Base-by-base conservation (phyloP, 345 rosid species). In the Melaleuca quinquenervia region DNA sequence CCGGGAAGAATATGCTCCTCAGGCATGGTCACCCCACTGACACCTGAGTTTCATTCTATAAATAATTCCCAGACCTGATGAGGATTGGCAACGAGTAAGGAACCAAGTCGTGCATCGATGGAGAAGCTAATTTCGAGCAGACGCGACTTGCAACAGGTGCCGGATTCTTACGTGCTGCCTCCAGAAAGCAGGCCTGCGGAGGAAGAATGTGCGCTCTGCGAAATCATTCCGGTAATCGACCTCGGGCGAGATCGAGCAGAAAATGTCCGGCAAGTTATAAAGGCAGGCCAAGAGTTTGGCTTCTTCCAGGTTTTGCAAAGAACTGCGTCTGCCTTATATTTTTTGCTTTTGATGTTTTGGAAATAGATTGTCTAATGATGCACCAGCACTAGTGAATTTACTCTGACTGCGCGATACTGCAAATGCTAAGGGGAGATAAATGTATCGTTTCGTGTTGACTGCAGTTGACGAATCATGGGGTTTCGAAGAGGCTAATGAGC, bases 401-500 rank as follows among this genome's bases (percentile, higher is more conserved):
- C 32, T n/a, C 70, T 58, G 70, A 58, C n/a, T 58, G 70, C 32
- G 70, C 32, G 70, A 58, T 58, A 14, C 50, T n/a, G 55, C 44
- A n/a, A 50, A n/a, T 82, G 84, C 58, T n/a, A 22, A 82, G 45
- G 20, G 13, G 41, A 12, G 20, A 52, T 32, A 83, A 50, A 29
- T 82, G 6, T 51, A 13, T 44, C 8, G 7, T 50, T 83, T 50
- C n/a, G 11, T 24, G 56, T 76, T 14, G 16, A 64, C 45, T 29
- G 45, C 60, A 84, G 88, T 74, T 86, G 85, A 84, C 74, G 44
- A 87, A 90, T 41, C 89, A 86, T 48, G 90, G 91, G 44, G 45
- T 88, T 32, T 53, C 80, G 16, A 88, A 82, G 80, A 53, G 60
- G 54, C 64, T 87, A 52, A 82, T 86, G 86, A 50, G 52, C 7